Base-by-base conservation (phyloP, 306 rosid genomes). In the Hippophae gyantsensis region DNA sequence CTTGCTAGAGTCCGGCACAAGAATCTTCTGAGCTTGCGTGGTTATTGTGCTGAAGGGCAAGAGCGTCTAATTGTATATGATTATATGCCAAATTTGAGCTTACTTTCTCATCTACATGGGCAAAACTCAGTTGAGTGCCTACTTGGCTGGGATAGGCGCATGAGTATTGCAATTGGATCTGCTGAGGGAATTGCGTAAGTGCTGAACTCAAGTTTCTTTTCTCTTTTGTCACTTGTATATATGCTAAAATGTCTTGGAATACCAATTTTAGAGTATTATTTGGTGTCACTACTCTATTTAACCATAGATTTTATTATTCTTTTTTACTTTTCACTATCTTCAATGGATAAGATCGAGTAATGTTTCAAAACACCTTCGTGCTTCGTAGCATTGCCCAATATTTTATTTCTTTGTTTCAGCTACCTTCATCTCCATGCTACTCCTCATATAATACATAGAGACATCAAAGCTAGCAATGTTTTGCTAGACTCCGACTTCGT, bases 21-120 rank as follows among this genome's bases (percentile, higher is more conserved):
- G 86, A 92, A 92, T 73, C 85, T 92, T 74, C 89, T 92, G 48
- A 92, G 81, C 70, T 79, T 88, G 52, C 96, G 96, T 41, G 99
- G 99, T 48, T 92, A 92, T 71, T 92, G 99, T 63, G 96, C 93
- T 26, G 99, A 92, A 78, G 99, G 96, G 42, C 95, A 92, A 63
- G 99, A 92, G 78, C 95, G 99, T 53, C 74, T 92, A 65, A 88
- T 88, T 23, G 85, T 88, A 41, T 92, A 92, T 40, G 96, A 92
- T 62, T 92, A 87, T 66, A 83, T 88, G 96, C 96, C 89, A 4
- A 92, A 92, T 68, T 73, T 92, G 81, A 92, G 99, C 86, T 64
- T 92, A 14, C 87, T 80, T 61, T 92, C 99, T 38, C 99, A 92
- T 80, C 90, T 92, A 68, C 99, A 88, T 74, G 93, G 96, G 54